Evolutionary conservation across 1,284 basidiomycete species (phyloP).

Genomic region (Cerrena zonata): DNA sequence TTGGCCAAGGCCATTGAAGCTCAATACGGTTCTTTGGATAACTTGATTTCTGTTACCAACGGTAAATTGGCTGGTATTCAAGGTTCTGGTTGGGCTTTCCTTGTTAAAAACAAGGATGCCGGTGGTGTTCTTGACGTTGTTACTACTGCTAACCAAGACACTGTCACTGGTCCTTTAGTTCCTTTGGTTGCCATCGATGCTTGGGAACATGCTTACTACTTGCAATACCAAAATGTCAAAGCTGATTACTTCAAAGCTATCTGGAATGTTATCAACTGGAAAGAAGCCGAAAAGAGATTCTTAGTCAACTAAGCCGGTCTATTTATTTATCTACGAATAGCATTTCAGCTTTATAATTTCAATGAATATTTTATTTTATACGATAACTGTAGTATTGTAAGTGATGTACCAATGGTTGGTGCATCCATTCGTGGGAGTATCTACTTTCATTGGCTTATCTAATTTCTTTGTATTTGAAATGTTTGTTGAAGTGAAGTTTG

Average conservation of each 20-base stretch:
- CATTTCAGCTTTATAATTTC: too few species aligned
- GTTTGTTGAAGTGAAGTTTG: too few species aligned
- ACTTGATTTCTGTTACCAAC: constrained; percentile 61
- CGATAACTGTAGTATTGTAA: too few species aligned
- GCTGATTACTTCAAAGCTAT: constrained; percentile 74
- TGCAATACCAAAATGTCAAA: constrained; percentile 76
- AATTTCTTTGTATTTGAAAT: too few species aligned
- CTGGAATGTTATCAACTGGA: constrained; percentile 79
- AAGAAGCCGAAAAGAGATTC: constrained; percentile 70
- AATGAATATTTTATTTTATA: too few species aligned
- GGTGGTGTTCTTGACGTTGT: constrained; percentile 67
- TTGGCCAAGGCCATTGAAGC: too few species aligned
- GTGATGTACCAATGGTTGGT: too few species aligned
- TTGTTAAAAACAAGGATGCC: constrained; percentile 59
- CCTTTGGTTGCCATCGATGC: constrained; percentile 86
- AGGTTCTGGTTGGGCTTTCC: constrained; percentile 92
- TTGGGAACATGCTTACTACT: constrained; percentile 82
- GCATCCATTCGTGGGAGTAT: too few species aligned
- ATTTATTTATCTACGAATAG: too few species aligned
- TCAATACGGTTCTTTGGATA: constrained; percentile 64
- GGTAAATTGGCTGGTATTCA: constrained; percentile 82
- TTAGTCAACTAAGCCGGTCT: too few species aligned
- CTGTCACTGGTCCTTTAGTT: constrained; percentile 76
- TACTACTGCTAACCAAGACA: constrained; percentile 88
- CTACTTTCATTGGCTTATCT: too few species aligned